Percentiles rank a stretch among this genome's conserved stretches.
phyloP scores from a whole-genome alignment of 257 asterid species.

The Forsythia suspensa region DNA sequence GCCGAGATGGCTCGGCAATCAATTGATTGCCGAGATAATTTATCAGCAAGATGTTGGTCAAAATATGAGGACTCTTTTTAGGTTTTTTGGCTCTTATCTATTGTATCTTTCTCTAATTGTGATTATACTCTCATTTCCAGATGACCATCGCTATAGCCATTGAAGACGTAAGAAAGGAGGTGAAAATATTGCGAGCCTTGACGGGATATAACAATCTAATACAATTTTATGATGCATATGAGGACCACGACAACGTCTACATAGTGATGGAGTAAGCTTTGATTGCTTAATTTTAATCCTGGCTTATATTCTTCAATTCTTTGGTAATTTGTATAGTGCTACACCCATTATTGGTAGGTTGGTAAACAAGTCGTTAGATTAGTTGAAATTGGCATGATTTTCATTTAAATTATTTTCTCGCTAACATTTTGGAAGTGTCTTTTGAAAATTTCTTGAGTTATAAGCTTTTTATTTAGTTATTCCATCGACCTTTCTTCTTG shows the following conservation, averaged over 20 bases:
- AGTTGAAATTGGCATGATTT: not conserved
- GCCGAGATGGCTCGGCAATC: no score
- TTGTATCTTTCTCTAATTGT: not conserved
- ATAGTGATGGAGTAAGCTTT: slow-evolving; percentile 68
- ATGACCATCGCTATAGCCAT: slow-evolving; percentile 66
- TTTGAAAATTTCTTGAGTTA: not conserved
- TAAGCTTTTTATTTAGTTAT: slow-evolving; percentile 8
- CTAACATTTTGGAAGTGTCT: not conserved
- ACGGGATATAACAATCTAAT: slow-evolving; percentile 56
- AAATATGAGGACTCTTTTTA: not conserved
- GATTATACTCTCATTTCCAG: slow-evolving; percentile 25
- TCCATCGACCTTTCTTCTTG: not conserved
- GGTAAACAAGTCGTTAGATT: not conserved
- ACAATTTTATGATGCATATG: slow-evolving; percentile 56
- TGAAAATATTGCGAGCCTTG: slow-evolving; percentile 62
- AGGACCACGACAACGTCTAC: slow-evolving; percentile 57
- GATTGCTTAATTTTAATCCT: not conserved
- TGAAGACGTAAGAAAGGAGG: slow-evolving; percentile 70
- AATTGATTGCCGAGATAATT: not conserved
- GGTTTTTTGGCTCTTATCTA: not conserved
- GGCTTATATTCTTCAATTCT: not conserved
- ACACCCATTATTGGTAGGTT: not conserved
- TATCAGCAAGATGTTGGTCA: not conserved
- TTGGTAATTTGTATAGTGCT: not conserved
- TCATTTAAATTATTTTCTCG: not conserved